Evolutionary conservation across 352 stramenopile genomes (phyloP).

Genomic region (Aphanomyces stellatus): DNA sequence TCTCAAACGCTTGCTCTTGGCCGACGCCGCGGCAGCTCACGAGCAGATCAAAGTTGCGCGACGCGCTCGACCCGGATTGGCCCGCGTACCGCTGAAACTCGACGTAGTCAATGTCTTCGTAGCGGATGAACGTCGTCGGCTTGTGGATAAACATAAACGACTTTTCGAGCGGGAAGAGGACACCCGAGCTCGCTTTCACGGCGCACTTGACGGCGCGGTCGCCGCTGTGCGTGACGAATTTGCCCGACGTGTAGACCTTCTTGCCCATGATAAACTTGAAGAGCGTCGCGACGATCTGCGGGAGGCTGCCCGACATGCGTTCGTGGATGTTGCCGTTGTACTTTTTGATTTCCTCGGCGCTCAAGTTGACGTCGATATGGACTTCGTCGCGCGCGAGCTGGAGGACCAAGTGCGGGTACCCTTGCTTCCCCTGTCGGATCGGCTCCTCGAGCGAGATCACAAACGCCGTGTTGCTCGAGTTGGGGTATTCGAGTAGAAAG

Average conservation of each 20-base stretch:
- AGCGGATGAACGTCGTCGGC: constrained; percentile 96
- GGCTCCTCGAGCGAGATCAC: constrained; percentile 98
- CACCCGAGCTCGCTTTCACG: constrained; percentile 92
- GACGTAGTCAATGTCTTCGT: constrained; percentile 97
- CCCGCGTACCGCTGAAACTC: constrained; percentile 97
- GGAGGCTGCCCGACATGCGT: constrained; percentile 92
- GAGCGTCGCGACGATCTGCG: constrained; percentile 97
- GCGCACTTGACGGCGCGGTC: constrained; percentile 86
- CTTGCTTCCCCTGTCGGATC: constrained; percentile 98
- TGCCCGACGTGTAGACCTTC: constrained; percentile 94
- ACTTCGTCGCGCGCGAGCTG: constrained; percentile 87
- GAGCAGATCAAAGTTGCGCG: constrained; percentile 94
- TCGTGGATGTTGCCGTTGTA: constrained; percentile 96
- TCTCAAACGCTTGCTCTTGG: constrained; percentile 78
- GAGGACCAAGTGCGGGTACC: constrained; percentile 98
- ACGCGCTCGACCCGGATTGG: constrained; percentile 76
- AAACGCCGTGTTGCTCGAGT: constrained; percentile 96
- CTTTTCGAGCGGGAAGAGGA: constrained; percentile 97
- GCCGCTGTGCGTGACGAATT: constrained; percentile 83
- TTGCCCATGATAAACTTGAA: constrained; percentile 97
- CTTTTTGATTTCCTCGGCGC: constrained; percentile 95
- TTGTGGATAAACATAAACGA: constrained; percentile 99
- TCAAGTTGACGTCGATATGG: constrained; percentile 91
- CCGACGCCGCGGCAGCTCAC: constrained; percentile 87
- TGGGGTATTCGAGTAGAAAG: constrained; percentile 95